Evolutionary conservation across 2,329 filamentous ascomycete genomes (phyloP), one percentile per base, ranked within the genome.

Genomic region (Chrysosporium keratinophilum): DNA sequence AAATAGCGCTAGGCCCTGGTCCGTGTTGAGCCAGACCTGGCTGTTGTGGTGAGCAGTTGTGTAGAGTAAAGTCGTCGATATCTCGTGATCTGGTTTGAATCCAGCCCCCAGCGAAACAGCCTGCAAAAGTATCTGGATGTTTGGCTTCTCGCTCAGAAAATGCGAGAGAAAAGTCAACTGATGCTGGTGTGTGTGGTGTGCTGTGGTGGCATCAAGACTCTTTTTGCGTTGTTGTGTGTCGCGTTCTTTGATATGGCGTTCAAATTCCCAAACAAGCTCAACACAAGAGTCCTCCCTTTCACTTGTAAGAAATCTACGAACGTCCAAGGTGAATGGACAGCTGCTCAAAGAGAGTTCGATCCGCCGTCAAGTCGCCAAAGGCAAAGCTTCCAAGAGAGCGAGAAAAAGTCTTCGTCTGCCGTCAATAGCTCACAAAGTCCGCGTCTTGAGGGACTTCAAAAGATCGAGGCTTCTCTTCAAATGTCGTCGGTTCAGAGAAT

Each of bases 261-360:
- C 40, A 34, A 28, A 7, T n/a, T 28, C 23, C 23, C 23, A 28
- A 40, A 31, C 34, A 40, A 40, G 46, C 28, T 31, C 46, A 31
- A 37, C 28, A 17, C 14, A 48, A 4, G 11, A 12, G 47, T 5
- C 35, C 10, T 19, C 23, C 48, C n/a, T 42, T 34, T 23, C 46
- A 49, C 34, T 39, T 49, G 46, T 40, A 17, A 49, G 14, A 9
- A 34, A 19, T 50, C 48, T 50, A 50, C 48, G 48, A 50, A 50
- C 14, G 37, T 50, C 39, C 39, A 19, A 43, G 19, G 28, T 35
- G 40, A 28, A 43, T 11, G 15, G 40, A 50, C 48, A 43, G 31
- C 28, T 33, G 5, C 48, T 28, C 23, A 34, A 34, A 50, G 2
- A 40, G 3, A 49, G 42, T 20, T 28, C 23, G 14, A 5, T 34